A percentile compares a stretch with the other conserved stretches of the same genome.
These are phyloP conservation scores for Heritiera fomes DNA, from an alignment of 345 rosid genomes.

Conservation along the genomic window DNA sequence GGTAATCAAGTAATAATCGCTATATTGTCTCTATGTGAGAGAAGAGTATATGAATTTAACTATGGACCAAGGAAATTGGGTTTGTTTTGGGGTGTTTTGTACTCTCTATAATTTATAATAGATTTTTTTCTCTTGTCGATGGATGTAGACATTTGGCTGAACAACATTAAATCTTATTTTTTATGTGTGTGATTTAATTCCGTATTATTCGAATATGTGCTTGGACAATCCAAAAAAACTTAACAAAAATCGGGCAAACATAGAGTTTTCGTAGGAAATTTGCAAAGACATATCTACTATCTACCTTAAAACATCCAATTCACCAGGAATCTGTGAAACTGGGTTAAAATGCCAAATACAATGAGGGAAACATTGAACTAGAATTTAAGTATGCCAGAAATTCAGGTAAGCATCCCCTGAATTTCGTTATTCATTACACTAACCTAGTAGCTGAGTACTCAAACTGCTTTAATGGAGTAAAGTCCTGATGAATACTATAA, in stretches of 20 bases:
- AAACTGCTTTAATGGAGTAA: conserved; percentile 6
- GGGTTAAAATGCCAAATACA: neutral
- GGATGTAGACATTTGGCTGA: no score
- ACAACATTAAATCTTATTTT: no score
- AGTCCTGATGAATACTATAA: neutral
- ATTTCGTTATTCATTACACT: neutral
- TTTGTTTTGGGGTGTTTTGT: no score
- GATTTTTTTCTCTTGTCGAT: no score
- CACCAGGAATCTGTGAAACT: neutral
- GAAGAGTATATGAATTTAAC: no score
- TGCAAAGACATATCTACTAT: neutral
- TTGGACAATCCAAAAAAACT: neutral
- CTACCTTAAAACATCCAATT: neutral
- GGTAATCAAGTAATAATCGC: no score
- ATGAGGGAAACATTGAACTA: neutral
- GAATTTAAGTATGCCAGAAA: neutral
- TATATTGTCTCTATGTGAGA: no score
- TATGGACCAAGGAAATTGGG: no score
- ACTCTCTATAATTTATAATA: no score
- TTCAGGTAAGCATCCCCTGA: neutral
- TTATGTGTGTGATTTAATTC: no score
- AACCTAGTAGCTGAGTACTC: neutral
- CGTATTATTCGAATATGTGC: neutral
- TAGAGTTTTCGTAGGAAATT: no score
- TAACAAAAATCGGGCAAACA: neutral